Percentiles rank a stretch among this genome's conserved stretches.
These are phyloP conservation scores for Aureobasidium musti DNA, from an alignment of 2,329 filamentous ascomycete species.

Conservation along the genomic window DNA sequence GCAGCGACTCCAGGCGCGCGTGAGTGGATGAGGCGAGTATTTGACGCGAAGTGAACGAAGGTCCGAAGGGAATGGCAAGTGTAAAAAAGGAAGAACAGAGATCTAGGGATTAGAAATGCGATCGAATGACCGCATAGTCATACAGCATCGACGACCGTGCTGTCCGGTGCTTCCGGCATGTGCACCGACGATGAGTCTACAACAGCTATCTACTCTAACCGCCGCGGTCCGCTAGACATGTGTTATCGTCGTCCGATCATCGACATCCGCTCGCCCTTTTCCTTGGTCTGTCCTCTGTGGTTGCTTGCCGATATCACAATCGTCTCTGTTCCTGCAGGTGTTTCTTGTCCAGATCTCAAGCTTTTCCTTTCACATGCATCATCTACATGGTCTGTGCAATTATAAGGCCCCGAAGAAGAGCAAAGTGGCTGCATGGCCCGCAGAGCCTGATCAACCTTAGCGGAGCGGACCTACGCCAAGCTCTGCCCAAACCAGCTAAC, in stretches of 20 bases:
- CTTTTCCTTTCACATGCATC: slow-evolving; percentile 27
- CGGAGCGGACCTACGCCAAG: slow-evolving; percentile 21
- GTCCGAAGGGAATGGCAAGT: slow-evolving; percentile 16
- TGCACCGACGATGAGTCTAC: slow-evolving; percentile 13
- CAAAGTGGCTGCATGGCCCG: slow-evolving; percentile 24
- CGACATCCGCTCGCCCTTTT: not conserved
- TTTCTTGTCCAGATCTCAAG: slow-evolving; percentile 8
- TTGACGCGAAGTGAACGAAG: slow-evolving; percentile 11
- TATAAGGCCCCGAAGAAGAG: slow-evolving; percentile 24
- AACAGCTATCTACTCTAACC: not conserved
- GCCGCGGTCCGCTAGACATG: slow-evolving; percentile 6
- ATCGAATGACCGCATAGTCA: slow-evolving; percentile 21
- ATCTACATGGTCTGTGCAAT: slow-evolving; percentile 14
- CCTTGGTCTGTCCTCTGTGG: not conserved
- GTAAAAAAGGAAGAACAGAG: slow-evolving; percentile 15
- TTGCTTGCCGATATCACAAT: not conserved
- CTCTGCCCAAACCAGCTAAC: not conserved
- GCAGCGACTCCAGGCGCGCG: slow-evolving; percentile 30
- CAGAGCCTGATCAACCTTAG: slow-evolving; percentile 21
- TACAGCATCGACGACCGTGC: slow-evolving; percentile 21
- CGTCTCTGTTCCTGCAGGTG: not conserved
- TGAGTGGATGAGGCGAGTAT: not conserved
- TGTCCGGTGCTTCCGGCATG: slow-evolving; percentile 8
- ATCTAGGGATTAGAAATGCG: slow-evolving; percentile 18
- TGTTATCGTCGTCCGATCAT: not conserved